Evolutionary conservation across 2,329 filamentous ascomycete species (phyloP), one percentile per base, ranked within the genome.

Genomic region (Clarireedia paspali): DNA sequence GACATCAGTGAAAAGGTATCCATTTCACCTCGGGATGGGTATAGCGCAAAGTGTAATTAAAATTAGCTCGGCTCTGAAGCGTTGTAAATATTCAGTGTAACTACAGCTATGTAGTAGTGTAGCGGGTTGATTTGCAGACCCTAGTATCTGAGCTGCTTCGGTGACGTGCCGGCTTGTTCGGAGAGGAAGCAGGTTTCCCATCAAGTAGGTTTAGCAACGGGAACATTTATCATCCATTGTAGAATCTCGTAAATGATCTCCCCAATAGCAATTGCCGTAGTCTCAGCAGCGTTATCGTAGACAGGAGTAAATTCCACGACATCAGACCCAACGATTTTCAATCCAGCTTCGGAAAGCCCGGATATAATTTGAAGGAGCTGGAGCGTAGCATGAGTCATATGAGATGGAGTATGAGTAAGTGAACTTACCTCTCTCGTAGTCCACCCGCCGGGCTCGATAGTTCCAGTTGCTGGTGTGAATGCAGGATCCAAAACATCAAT

Each of bases 401-500:
- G 9, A 6, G 34, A 14, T 15, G 5, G 17, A 38, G 7, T 34
- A 5, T 24, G 4, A 10, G 4, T 4, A 6, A 20, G 5, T 9
- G 3, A 5, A 57, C 49, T 44, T 46, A 66, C 63, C 52, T 67
- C 67, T 63, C 67, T 63, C 20, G 67, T 68, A 5, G 67, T 66
- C 67, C 67, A 69, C 26, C 67, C 67, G 15, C 67, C 67, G 6
- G 67, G 61, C 38, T 68, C 67, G 46, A 67, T 66, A 0, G 67
- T 68, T 2, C 67, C 67, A 14, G 67, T 69, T 6, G 65, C 66
- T 20, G 66, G 65, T 14, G 66, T 65, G 55, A 62, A 68, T 6
- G 66, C 65, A 15, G 66, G 66, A 57, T 68, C 66, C 4, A 68
- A 50, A 1, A 68, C 66, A 57, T 68, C 66, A 38, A 67, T 67